Evolutionary conservation across 2,329 filamentous ascomycete genomes (phyloP).

Genomic region (Rutstroemia sydowiana): DNA sequence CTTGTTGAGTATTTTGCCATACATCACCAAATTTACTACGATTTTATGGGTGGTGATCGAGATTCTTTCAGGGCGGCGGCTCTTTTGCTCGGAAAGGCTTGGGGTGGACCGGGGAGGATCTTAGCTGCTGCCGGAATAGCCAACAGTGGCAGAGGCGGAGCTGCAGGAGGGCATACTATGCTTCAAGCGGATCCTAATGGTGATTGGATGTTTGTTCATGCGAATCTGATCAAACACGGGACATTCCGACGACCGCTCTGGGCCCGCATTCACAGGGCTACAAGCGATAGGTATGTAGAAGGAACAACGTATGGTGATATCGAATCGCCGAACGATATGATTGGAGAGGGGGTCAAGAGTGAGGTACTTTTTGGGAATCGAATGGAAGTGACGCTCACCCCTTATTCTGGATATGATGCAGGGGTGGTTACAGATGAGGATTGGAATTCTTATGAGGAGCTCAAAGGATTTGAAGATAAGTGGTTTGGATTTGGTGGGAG

Average conservation of each 20-base stretch:
- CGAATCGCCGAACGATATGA: constrained; percentile 13
- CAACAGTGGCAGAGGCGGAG: background rate
- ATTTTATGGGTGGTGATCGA: constrained; percentile 18
- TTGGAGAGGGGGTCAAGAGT: constrained; percentile 17
- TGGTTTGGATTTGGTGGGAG: constrained; percentile 19
- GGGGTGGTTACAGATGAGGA: constrained; percentile 12
- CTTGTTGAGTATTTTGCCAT: constrained; percentile 18
- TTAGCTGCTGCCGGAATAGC: constrained; percentile 10
- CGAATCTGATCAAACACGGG: constrained; percentile 19
- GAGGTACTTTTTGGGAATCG: constrained; percentile 10
- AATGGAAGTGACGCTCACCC: constrained; percentile 12
- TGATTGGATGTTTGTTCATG: constrained; percentile 20
- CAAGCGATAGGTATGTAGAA: constrained; percentile 11
- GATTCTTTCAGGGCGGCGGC: constrained; percentile 18
- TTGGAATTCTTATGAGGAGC: constrained; percentile 18
- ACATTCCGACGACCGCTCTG: constrained; percentile 13
- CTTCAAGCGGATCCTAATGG: constrained; percentile 17
- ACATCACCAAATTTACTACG: constrained; percentile 15
- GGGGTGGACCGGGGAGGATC: constrained; percentile 14
- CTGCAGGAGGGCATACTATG: constrained; percentile 15
- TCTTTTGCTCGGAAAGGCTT: constrained; percentile 12
- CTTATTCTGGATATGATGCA: constrained; percentile 15
- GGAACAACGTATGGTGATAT: constrained; percentile 18
- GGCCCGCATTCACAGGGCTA: constrained; percentile 13
- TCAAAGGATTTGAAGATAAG: constrained; percentile 17